Base-by-base conservation (phyloP, 2,329 filamentous ascomycete species). In the Cladosporium sp. region DNA sequence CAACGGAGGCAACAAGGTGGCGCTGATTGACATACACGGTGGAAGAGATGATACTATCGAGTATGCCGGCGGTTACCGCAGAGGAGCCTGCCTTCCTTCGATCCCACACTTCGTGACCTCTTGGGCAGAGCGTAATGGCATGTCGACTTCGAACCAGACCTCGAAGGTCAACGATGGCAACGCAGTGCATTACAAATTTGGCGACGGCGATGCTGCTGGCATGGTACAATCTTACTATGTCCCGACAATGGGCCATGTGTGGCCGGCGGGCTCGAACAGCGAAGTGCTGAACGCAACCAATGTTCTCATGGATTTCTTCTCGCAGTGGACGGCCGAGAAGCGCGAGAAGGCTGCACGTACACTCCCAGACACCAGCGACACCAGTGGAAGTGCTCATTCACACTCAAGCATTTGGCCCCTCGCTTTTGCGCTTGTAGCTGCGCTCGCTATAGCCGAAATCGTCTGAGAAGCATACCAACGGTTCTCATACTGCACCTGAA, bases 11-110 rank as follows among this genome's bases (percentile, higher is more conserved):
- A 61, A 25, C 34, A 70, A 72, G 39, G 70, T 74, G 44, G 75
- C 72, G 0, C 62, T 76, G 13, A 63, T 77, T 45, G 75, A 77
- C 42, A 70, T 75, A 25, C 76, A 78, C 58, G 76, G 75, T 22
- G 65, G 64, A 13, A 61, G 62, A 9, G 75, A 78, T 56, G 61
- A 60, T 3, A 72, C 69, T 2, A 77, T 77, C 20, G 58, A 64
- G 1, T 77, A 77, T 52, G 39, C 53, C 0, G 76, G 75, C 22
- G 75, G 73, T 1, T 53, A 51, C 58, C 57, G 60, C 12, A 52
- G 64, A 49, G 13, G 56, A 17, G 52, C 58, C 9, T 66, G 64
- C 50, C 50, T 66, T 10, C 63, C 64, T 6, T 39, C 48, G 4
- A 34, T 65, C 3, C 62, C 63, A n/a, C 61, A 62, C 35, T 74